Evolutionary conservation across 305 asterid species (phyloP).

Genomic region (Fraxinus platypoda): DNA sequence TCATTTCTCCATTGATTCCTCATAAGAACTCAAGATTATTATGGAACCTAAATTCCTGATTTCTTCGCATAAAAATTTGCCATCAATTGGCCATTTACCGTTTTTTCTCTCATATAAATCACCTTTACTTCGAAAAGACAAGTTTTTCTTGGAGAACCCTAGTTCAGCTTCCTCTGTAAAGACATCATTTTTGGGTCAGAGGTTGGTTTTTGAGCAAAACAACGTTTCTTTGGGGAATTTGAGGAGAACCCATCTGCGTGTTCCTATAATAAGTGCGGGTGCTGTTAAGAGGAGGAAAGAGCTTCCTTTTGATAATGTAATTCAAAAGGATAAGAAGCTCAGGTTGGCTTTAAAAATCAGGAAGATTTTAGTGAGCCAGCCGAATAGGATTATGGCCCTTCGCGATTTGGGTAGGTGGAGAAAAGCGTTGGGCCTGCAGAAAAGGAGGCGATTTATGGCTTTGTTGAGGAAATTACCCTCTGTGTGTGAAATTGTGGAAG

Average conservation of each 20-base stretch:
- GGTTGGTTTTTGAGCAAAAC: slow-evolving; percentile 34
- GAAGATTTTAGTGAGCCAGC: slow-evolving; percentile 82
- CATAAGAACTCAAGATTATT: slow-evolving; percentile 16
- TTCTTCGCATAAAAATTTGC: slow-evolving; percentile 44
- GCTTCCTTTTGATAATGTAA: slow-evolving; percentile 83
- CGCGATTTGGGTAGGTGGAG: slow-evolving; percentile 79
- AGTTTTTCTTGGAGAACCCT: slow-evolving; percentile 25
- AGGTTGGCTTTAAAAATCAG: slow-evolving; percentile 80
- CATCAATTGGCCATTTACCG: slow-evolving; percentile 47
- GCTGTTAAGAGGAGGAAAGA: slow-evolving; percentile 92
- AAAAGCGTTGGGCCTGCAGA: slow-evolving; percentile 60
- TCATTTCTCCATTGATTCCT: slow-evolving; percentile 5
- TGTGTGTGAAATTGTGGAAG: slow-evolving; percentile 88
- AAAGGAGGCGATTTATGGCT: slow-evolving; percentile 70
- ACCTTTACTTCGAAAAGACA: slow-evolving; percentile 39
- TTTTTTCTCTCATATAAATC: slow-evolving; percentile 44
- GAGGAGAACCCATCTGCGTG: slow-evolving; percentile 33
- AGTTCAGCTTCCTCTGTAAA: slow-evolving; percentile 33
- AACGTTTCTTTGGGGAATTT: slow-evolving; percentile 24
- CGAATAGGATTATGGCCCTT: slow-evolving; percentile 75
- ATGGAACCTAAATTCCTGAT: slow-evolving; percentile 60
- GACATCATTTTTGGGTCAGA: slow-evolving; percentile 55
- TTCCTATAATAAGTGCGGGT: slow-evolving; percentile 54
- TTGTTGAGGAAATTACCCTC: slow-evolving; percentile 82
- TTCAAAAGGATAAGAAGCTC: slow-evolving; percentile 94